Percentiles rank a stretch among this genome's conserved stretches.
phyloP scores from a whole-genome alignment of 2,329 filamentous ascomycete genomes.

The Aquanectria penicillioides region DNA sequence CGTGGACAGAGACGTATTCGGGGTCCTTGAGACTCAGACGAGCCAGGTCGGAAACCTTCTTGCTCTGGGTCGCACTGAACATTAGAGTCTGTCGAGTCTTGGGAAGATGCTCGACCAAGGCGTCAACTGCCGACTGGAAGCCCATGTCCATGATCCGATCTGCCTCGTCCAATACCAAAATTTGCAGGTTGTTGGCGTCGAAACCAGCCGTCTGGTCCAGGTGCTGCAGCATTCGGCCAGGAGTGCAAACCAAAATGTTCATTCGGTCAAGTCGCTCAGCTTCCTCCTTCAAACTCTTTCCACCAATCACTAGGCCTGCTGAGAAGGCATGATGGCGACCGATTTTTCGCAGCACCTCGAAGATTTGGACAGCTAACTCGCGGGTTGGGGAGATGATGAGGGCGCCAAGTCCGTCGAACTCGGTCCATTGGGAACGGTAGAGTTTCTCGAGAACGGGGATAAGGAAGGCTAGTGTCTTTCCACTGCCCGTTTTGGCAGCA shows the following conservation, averaged over 20 bases:
- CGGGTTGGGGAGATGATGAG: conserved; percentile 94
- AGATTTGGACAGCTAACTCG: conserved; percentile 96
- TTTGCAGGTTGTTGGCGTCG: conserved; percentile 89
- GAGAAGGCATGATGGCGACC: conserved; percentile 91
- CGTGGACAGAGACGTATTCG: conserved; percentile 95
- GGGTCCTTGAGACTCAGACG: conserved; percentile 88
- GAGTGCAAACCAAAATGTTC: conserved; percentile 97
- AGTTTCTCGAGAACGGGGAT: conserved; percentile 93
- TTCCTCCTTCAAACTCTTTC: conserved; percentile 89
- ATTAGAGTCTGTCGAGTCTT: conserved; percentile 88
- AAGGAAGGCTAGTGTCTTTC: conserved; percentile 94
- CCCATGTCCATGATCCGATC: conserved; percentile 99
- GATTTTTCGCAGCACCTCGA: conserved; percentile 90
- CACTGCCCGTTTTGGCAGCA: conserved; percentile 93
- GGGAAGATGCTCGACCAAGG: conserved; percentile 90
- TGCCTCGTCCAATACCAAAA: conserved; percentile 94
- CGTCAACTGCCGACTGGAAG: conserved; percentile 90
- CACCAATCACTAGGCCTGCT: conserved; percentile 91
- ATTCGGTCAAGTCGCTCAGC: conserved; percentile 85
- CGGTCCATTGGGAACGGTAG: conserved; percentile 88
- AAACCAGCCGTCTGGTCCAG: conserved; percentile 92
- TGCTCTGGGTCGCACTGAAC: conserved; percentile 96
- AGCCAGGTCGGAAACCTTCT: conserved; percentile 90
- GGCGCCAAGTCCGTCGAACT: conserved; percentile 89
- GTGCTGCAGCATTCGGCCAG: conserved; percentile 94